Evolutionary conservation across 441 rosid genomes (phyloP), one percentile per base, ranked within the genome.

Genomic region (Mallotus japonicus): DNA sequence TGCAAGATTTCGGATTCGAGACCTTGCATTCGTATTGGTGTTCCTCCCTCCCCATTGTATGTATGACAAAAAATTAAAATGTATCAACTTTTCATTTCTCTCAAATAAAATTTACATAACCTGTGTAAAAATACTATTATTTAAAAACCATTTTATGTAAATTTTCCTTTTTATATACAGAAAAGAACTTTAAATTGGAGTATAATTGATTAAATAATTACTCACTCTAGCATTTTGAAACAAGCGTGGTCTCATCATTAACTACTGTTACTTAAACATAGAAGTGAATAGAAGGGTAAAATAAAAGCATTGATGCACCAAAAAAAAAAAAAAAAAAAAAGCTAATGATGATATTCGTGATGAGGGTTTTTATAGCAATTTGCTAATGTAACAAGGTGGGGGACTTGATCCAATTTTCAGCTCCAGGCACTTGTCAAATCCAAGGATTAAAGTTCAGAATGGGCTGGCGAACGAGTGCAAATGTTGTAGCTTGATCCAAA

Each of bases 271-370:
- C 63, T 53, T 8, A 69, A 69, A 69, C 22, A 15, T 8, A 20
- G n/a, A 69, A 69, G 24, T 12, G 1, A 53, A 69, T 19, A 14
- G 44, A 49, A 44, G 47, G 47, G 51, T 40, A 58, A 40, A 54
- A 37, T 9, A 42, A 40, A 8, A 11, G 67, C 22, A 62, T 5
- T 5, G 55, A 57, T 69, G 55, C 54, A 57, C 64, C 73, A 57
- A 17, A n/a, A n/a, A n/a, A n/a, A n/a, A 11, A 57, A 57, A 57
- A 42, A 57, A 57, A 42, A 51, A 70, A 58, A 8, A 20, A 0
- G 34, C 40, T 22, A 22, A 70, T 70, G 73, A 70, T 70, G 54
- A 58, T 5, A 22, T 44, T 22, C 40, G 58, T 70, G 66, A 0
- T 7, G 10, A 60, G 57, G 40, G 22, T 66, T 19, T 65, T 66